Evolutionary conservation across 768 basidiomycete species (phyloP).

Genomic region (Naganishia antarctica): DNA sequence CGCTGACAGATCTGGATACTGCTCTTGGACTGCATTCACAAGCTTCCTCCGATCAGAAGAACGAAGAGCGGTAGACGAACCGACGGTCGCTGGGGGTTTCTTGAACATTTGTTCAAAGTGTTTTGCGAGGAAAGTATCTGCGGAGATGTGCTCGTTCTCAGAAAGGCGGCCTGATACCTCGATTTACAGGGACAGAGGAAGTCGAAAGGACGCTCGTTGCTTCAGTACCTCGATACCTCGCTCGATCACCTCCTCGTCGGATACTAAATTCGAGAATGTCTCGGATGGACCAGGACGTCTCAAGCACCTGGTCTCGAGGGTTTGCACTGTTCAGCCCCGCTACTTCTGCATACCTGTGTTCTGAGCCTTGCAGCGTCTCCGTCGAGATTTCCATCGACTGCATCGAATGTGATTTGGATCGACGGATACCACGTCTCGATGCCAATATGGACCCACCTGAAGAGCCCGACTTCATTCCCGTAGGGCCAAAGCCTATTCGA

Average conservation of each 20-base stretch:
- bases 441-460: background rate
- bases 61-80: slow-evolving; percentile 42
- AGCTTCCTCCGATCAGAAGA: slow-evolving; percentile 42
- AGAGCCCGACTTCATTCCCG: slow-evolving; percentile 9
- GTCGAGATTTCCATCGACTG: no score
- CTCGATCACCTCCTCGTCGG: background rate
- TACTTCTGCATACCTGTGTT: no score
- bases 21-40: slow-evolving; percentile 34
- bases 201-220: no score
- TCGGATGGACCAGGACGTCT: background rate
- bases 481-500: slow-evolving; percentile 55
- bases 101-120: slow-evolving; percentile 39
- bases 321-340: no score
- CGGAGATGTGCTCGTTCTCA: background rate
- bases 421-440: no score
- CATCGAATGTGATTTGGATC: background rate
- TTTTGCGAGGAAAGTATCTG: background rate
- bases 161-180: no score
- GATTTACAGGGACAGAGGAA: no score
- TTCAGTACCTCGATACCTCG: no score
- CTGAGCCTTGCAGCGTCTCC: no score
- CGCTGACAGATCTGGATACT: slow-evolving; percentile 30
- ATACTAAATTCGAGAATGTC: background rate
- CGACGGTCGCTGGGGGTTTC: slow-evolving; percentile 41
- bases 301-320: no score